Base-by-base conservation (phyloP, 139 green algal species). In the Deuterostichococcus epilithicus region DNA sequence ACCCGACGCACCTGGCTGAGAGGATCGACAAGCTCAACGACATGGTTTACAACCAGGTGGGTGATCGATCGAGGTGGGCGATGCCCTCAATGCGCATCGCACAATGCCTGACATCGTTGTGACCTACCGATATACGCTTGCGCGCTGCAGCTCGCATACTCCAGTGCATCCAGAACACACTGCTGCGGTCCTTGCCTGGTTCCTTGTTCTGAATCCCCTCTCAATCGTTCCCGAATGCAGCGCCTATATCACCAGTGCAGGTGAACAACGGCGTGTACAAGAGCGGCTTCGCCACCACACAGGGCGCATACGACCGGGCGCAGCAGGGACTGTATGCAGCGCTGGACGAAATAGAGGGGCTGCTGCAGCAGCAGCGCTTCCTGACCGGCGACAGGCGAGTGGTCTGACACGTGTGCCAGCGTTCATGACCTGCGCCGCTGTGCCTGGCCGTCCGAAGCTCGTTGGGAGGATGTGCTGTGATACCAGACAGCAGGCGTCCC, bases 211-310 rank as follows among this genome's bases (percentile, higher is more conserved):
- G n/a, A n/a, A n/a, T n/a, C n/a, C n/a, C n/a, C n/a, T n/a, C n/a
- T n/a, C n/a, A n/a, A n/a, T n/a, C n/a, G n/a, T n/a, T n/a, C n/a
- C n/a, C n/a, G n/a, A n/a, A n/a, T n/a, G n/a, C n/a, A n/a, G n/a
- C n/a, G n/a, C n/a, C n/a, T n/a, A n/a, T 70, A 28, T 36, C 28
- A 30, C 8, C 35, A 35, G 5, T 79, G 80, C 76, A 81, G 80
- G 80, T 97, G 28, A 96, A 95, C 88, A 97, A 97, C 72, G 93
- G 87, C 2, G 89, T 94, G 25, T 95, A 95, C 77, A 79, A 75
- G 66, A 87, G 76, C 35, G 93, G 93, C 35, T 97, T 97, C 72
- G 73, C 86, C 44, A 97, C 93, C 30, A 91, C 72, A 0, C 93
- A 97, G 77, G 78, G 42, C 1, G 92, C 87, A 3, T 97, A 97